Percentiles rank a stretch among this genome's conserved stretches.
Conservation (phyloP, 2,329 filamentous ascomycete species). For the Leptodontidium sp. region DNA sequence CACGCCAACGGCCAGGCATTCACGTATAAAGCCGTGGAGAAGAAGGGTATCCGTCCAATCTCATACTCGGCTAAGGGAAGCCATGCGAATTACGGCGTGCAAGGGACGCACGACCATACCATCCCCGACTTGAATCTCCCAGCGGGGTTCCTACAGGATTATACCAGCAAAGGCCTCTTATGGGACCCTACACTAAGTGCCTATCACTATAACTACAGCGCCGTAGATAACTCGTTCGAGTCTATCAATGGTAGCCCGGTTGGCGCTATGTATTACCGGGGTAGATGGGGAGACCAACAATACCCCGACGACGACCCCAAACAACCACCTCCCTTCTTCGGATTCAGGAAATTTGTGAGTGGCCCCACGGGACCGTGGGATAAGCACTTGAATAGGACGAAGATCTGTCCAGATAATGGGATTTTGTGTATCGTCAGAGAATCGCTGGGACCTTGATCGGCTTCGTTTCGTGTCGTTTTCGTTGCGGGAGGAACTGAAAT, state of each 20-base stretch:
- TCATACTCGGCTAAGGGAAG: constrained; percentile 66
- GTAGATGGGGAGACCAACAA: constrained; percentile 69
- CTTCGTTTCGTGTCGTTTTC: too few species aligned
- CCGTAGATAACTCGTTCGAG: constrained; percentile 34
- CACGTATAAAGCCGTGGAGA: constrained; percentile 62
- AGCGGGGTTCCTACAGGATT: constrained; percentile 59
- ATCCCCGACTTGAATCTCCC: constrained; percentile 68
- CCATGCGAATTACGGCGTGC: constrained; percentile 70
- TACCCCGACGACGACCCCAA: constrained; percentile 58
- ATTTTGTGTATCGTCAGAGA: constrained; percentile 44
- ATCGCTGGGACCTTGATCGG: constrained; percentile 36
- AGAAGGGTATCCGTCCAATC: constrained; percentile 61
- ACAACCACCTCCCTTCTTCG: constrained; percentile 52
- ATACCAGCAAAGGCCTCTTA: constrained; percentile 60
- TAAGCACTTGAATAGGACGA: constrained; percentile 62
- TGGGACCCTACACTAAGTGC: constrained; percentile 68
- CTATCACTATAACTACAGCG: constrained; percentile 63
- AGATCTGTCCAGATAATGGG: constrained; percentile 61
- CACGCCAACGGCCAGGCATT: constrained; percentile 71
- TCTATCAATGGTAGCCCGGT: constrained; percentile 53
- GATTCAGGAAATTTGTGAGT: constrained; percentile 57
- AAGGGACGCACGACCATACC: constrained; percentile 67
- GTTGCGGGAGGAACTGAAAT: neutral
- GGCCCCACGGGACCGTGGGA: constrained; percentile 69
- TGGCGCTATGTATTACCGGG: constrained; percentile 63